phyloP scores from a whole-genome alignment of 345 rosid species.

The Passiflora organensis region DNA sequence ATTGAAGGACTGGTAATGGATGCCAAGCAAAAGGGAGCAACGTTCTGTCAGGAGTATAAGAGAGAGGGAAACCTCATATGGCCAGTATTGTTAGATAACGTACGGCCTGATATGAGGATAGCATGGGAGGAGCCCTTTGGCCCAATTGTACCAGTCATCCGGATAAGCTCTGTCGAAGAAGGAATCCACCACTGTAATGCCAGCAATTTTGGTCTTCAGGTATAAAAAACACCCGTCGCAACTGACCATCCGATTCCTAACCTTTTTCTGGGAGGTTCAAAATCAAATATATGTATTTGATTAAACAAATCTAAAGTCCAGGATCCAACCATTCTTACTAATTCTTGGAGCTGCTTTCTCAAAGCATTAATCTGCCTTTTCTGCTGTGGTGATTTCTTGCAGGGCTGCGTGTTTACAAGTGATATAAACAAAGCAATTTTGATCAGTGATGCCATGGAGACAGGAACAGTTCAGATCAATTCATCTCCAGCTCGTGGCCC shows the following conservation, averaged over 20 bases:
- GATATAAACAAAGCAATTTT: conserved; percentile 29
- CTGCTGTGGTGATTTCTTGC: neutral
- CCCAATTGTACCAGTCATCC: conserved; percentile 70
- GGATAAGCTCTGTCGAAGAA: conserved; percentile 75
- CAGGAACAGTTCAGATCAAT: conserved; percentile 31
- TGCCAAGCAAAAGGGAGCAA: conserved; percentile 90
- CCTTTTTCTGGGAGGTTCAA: too few relatives aligned
- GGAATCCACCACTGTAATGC: conserved; percentile 97
- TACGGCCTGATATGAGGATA: conserved; percentile 88
- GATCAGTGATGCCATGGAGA: conserved; percentile 33
- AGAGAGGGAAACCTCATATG: conserved; percentile 95
- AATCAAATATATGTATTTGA: too few relatives aligned
- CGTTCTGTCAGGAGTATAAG: conserved; percentile 80
- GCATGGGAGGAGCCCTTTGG: conserved; percentile 99
- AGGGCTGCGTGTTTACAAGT: conserved; percentile 28
- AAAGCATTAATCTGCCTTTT: too few relatives aligned
- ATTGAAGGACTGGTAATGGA: conserved; percentile 85
- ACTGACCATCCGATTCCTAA: too few relatives aligned
- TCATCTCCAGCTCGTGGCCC: conserved; percentile 32
- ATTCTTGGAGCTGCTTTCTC: too few relatives aligned
- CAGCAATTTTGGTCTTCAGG: conserved; percentile 96
- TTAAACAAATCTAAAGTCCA: too few relatives aligned
- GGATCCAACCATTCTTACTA: too few relatives aligned
- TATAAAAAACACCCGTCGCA: too few relatives aligned
- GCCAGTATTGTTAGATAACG: conserved; percentile 90